These are phyloP conservation scores for Phylloboletellus chloephorus DNA, from an alignment of 1,284 basidiomycete species.

Conservation along the genomic window DNA sequence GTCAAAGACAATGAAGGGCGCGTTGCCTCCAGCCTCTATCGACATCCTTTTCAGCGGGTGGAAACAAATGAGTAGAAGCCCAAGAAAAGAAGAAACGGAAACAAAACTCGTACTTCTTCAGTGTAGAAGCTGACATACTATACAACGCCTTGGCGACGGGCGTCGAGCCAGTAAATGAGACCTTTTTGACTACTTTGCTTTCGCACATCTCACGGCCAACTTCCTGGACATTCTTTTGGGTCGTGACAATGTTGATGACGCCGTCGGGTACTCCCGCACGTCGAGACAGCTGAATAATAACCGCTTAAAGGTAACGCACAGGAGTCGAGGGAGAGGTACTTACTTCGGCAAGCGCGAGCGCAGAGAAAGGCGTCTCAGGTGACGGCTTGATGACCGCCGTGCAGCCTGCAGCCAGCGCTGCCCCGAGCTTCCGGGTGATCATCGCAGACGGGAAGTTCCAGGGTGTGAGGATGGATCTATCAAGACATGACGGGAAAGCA, in stretches of 20 bases:
- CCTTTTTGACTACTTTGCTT: constrained; percentile 73
- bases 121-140: constrained; percentile 73
- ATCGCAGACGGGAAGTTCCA: constrained; percentile 96
- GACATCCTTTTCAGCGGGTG: constrained; percentile 54
- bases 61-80: constrained; percentile 6
- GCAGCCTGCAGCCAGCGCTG: constrained; percentile 92
- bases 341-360: constrained; percentile 82
- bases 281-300: constrained; percentile 56
- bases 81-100: neutral
- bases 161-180: constrained; percentile 94
- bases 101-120: constrained; percentile 77
- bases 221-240: constrained; percentile 72
- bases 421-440: constrained; percentile 85
- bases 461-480: constrained; percentile 73
- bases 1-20: constrained; percentile 94
- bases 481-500: constrained; percentile 5
- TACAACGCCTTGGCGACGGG: constrained; percentile 89
- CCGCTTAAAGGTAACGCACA: neutral
- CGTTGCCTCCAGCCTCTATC: constrained; percentile 85
- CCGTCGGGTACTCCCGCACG: constrained; percentile 92
- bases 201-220: constrained; percentile 84
- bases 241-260: constrained; percentile 92
- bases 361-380: constrained; percentile 92
- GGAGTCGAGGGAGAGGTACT: constrained; percentile 6
- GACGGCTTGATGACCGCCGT: constrained; percentile 95